Evolutionary conservation across 768 basidiomycete species (phyloP).

Genomic region (Porphyrellus cyaneotinctus): DNA sequence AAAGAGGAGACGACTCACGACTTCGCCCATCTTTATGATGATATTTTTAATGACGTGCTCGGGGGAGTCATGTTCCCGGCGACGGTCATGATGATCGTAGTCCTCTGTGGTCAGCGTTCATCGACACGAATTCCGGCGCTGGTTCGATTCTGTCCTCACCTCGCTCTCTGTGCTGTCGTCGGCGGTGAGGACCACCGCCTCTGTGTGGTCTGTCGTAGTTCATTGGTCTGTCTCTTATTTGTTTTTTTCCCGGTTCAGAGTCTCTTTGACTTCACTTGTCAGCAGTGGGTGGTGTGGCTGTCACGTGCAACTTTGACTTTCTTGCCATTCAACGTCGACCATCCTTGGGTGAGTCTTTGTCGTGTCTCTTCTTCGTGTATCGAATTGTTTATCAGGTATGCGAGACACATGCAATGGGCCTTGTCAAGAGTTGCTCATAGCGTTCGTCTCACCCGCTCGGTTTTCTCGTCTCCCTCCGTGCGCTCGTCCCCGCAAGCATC

Average conservation of each 20-base stretch:
- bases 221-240: constrained; percentile 34
- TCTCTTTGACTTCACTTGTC: too few species aligned
- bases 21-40: constrained; percentile 76
- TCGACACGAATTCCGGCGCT: not conserved
- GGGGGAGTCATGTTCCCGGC: constrained; percentile 66
- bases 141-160: constrained; percentile 39
- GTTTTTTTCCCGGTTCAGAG: not conserved
- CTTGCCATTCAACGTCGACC: too few species aligned
- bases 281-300: not conserved
- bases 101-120: constrained; percentile 45
- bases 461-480: constrained; percentile 12
- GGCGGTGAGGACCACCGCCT: constrained; percentile 43
- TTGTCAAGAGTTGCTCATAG: constrained; percentile 51
- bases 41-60: constrained; percentile 65
- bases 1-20: constrained; percentile 54
- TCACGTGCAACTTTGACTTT: constrained; percentile 20
- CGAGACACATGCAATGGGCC: constrained; percentile 69
- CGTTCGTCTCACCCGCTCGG: constrained; percentile 15
- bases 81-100: constrained; percentile 55
- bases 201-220: constrained; percentile 53
- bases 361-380: too few species aligned
- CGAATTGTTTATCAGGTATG: constrained; percentile 33
- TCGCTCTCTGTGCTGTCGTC: constrained; percentile 43
- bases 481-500: constrained; percentile 9
- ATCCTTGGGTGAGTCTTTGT: not conserved